Conservation (phyloP, 345 rosid genomes). For the Cardamine resedifolia region DNA sequence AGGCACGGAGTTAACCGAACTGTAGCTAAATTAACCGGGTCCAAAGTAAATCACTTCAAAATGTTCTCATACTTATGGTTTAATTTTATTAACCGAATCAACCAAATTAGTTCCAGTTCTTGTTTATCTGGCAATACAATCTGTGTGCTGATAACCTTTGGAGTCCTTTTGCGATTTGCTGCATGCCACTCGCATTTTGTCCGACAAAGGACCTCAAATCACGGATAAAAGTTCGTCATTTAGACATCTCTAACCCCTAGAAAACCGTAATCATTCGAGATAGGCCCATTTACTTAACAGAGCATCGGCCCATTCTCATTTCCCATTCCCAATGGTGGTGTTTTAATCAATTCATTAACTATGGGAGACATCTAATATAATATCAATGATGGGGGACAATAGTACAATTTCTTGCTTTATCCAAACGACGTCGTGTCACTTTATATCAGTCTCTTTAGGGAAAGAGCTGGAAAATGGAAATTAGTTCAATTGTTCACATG, state of each 20-base stretch:
- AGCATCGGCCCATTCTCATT: background rate
- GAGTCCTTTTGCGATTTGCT: background rate
- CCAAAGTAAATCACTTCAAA: background rate
- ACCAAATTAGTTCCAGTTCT: background rate
- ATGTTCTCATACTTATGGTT: background rate
- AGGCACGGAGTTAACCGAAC: background rate
- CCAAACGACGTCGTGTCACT: background rate
- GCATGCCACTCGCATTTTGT: slow-evolving; percentile 3
- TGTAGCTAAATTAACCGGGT: background rate
- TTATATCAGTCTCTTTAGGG: background rate
- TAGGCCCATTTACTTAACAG: background rate
- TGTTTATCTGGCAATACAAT: background rate
- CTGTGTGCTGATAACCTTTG: background rate
- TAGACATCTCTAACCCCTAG: background rate
- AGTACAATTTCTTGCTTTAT: background rate
- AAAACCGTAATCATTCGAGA: background rate
- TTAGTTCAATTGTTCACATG: slow-evolving; percentile 8
- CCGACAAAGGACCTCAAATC: background rate
- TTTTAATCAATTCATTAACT: background rate
- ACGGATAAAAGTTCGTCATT: background rate
- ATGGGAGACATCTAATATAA: background rate
- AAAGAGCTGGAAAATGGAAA: slow-evolving; percentile 10
- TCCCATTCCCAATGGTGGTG: background rate
- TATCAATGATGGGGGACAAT: background rate
- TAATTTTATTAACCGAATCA: background rate